Percentiles rank a stretch among this genome's conserved stretches.
Conservation (phyloP, 2,329 filamentous ascomycete species). For the Pleurostoma richardsiae region DNA sequence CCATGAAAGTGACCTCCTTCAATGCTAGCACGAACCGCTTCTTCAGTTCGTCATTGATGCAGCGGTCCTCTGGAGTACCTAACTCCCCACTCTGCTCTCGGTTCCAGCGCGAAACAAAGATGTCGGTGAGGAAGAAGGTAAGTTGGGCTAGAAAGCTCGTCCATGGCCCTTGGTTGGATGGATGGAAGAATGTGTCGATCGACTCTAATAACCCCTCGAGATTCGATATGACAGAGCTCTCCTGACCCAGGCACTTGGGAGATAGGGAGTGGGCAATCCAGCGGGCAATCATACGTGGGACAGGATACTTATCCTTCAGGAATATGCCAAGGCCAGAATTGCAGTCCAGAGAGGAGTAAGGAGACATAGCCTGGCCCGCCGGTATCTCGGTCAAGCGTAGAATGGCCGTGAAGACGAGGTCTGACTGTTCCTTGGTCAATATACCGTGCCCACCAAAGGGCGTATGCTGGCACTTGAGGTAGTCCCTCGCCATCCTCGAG, state of each 20-base stretch:
- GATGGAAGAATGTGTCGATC: slow-evolving; percentile 97
- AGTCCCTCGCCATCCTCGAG: slow-evolving; percentile 82
- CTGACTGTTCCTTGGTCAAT: slow-evolving; percentile 87
- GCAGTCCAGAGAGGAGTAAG: slow-evolving; percentile 82
- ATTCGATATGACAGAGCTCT: slow-evolving; percentile 75
- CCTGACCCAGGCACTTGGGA: slow-evolving; percentile 70
- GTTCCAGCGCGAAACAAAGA: slow-evolving; percentile 97
- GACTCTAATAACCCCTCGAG: slow-evolving; percentile 91
- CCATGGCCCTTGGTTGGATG: slow-evolving; percentile 91
- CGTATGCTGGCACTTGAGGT: slow-evolving; percentile 67
- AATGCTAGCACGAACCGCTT: slow-evolving; percentile 84
- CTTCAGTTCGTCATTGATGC: slow-evolving; percentile 76
- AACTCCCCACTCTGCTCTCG: slow-evolving; percentile 90
- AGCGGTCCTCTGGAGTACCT: slow-evolving; percentile 74
- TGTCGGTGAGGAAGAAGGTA: slow-evolving; percentile 87
- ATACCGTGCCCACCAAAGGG: slow-evolving; percentile 84
- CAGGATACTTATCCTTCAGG: slow-evolving; percentile 84
- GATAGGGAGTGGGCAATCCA: slow-evolving; percentile 94
- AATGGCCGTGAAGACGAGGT: slow-evolving; percentile 87
- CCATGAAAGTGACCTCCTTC: slow-evolving; percentile 95
- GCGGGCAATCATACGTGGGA: slow-evolving; percentile 85
- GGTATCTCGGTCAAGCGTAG: slow-evolving; percentile 89
- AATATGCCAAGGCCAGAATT: slow-evolving; percentile 78
- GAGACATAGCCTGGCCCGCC: slow-evolving; percentile 90
- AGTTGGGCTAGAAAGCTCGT: slow-evolving; percentile 86